phyloP scores from a whole-genome alignment of 2,329 filamentous ascomycete species.

The Didymella exigua region DNA sequence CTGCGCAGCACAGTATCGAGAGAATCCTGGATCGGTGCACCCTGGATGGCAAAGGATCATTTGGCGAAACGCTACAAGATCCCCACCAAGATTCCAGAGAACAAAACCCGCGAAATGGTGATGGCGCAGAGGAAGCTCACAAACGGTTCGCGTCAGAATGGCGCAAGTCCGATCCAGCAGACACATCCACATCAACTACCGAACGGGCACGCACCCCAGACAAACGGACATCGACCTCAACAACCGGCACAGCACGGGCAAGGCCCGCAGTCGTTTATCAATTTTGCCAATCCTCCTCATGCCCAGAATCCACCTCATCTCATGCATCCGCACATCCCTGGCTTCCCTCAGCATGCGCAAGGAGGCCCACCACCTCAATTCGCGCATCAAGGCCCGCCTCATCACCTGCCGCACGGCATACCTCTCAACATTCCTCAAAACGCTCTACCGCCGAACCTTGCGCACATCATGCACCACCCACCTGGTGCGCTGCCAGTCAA shows the following conservation, averaged over 20 bases:
- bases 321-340: conserved; percentile 9
- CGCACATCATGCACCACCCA: conserved; percentile 24
- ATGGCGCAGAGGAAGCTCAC: conserved; percentile 69
- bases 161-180: conserved; percentile 29
- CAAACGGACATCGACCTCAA: conserved; percentile 27
- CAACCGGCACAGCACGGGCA: conserved; percentile 22
- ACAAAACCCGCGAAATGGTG: conserved; percentile 44
- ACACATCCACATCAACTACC: conserved; percentile 22
- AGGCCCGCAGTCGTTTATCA: conserved; percentile 53
- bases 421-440: conserved; percentile 10
- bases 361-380: conserved; percentile 8
- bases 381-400: conserved; percentile 11
- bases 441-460: conserved; percentile 29
- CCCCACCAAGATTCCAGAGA: conserved; percentile 76
- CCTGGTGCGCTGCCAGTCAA: conserved; percentile 9
- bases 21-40: conserved; percentile 93
- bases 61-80: conserved; percentile 86
- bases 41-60: conserved; percentile 90
- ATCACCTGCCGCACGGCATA: conserved; percentile 7
- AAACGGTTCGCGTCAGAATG: conserved; percentile 56
- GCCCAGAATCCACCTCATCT: conserved; percentile 35
- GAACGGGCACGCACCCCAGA: conserved; percentile 27
- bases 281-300: conserved; percentile 60
- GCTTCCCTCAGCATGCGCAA: conserved; percentile 8
- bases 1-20: conserved; percentile 93